Evolutionary conservation across 2,329 filamentous ascomycete species (phyloP).

Genomic region (Diaporthe citrichinensis): DNA sequence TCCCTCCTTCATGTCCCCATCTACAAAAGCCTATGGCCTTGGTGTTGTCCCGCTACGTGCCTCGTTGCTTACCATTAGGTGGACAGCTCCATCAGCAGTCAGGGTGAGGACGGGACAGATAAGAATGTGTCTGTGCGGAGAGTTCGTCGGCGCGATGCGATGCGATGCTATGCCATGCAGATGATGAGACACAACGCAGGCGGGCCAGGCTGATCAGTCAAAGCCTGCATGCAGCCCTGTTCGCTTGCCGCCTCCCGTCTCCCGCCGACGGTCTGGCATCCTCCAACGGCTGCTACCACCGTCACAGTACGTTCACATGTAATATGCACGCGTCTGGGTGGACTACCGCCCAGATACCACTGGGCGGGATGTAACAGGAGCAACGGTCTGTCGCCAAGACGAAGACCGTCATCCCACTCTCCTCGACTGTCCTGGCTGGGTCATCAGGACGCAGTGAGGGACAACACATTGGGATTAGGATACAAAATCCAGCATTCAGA

Average conservation of each 20-base stretch:
- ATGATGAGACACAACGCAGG: slow-evolving; percentile 1
- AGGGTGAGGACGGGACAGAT: not conserved
- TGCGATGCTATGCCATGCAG: not conserved
- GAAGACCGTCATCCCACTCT: not conserved
- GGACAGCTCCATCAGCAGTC: not conserved
- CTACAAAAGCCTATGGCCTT: too few relatives aligned
- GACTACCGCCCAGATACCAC: not conserved
- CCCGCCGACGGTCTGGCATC: not conserved
- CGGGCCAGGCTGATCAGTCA: not conserved
- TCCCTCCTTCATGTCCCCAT: not conserved
- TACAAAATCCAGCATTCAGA: not conserved
- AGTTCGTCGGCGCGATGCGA: not conserved
- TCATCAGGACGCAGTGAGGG: too few relatives aligned
- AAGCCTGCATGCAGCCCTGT: not conserved
- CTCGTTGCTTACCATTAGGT: not conserved
- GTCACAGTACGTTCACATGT: not conserved
- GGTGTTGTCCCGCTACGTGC: not conserved
- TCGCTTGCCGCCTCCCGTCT: not conserved
- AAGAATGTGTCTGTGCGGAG: not conserved
- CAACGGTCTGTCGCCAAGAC: not conserved
- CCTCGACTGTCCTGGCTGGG: not conserved
- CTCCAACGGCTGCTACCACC: slow-evolving; percentile 1
- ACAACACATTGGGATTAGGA: not conserved
- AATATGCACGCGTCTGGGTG: not conserved
- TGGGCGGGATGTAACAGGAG: slow-evolving; percentile 14